phyloP scores from a whole-genome alignment of 305 asterid species.

The Euphrasia arctica region DNA sequence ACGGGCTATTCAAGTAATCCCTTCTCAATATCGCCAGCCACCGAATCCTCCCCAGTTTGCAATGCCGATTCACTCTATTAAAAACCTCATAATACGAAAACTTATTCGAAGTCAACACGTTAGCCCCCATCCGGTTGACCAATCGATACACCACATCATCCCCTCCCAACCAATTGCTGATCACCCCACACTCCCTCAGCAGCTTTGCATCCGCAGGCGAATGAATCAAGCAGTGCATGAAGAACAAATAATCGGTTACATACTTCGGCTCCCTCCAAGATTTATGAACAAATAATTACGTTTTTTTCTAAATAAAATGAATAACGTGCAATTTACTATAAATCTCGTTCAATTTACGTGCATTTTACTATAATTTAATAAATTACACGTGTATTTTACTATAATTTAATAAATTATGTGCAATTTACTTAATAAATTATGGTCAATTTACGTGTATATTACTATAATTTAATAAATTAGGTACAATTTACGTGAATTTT shows the following conservation, averaged over 20 bases:
- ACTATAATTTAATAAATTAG: too few relatives aligned
- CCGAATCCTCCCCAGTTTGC: not conserved
- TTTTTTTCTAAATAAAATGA: too few relatives aligned
- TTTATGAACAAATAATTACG: too few relatives aligned
- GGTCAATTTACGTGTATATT: too few relatives aligned
- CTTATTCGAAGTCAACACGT: not conserved
- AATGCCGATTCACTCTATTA: not conserved
- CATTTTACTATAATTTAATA: too few relatives aligned
- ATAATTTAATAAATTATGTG: too few relatives aligned
- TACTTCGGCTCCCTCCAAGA: not conserved
- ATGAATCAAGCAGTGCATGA: constrained; percentile 25
- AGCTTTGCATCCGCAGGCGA: constrained; percentile 21
- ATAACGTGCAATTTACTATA: too few relatives aligned
- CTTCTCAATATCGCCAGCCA: constrained; percentile 23
- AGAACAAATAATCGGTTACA: constrained; percentile 20
- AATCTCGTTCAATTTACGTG: too few relatives aligned
- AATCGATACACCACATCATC: constrained; percentile 21
- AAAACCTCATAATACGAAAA: constrained; percentile 13
- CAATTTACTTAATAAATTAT: too few relatives aligned
- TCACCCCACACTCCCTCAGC: constrained; percentile 17
- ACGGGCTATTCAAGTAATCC: constrained; percentile 24
- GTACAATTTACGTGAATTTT: too few relatives aligned
- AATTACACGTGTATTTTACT: too few relatives aligned
- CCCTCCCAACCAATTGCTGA: constrained; percentile 26
- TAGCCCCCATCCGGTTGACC: constrained; percentile 12